Evolutionary conservation across 164 flowering plant species (phyloP), one percentile per base, ranked within the genome.

Genomic region (Annona cherimola): DNA sequence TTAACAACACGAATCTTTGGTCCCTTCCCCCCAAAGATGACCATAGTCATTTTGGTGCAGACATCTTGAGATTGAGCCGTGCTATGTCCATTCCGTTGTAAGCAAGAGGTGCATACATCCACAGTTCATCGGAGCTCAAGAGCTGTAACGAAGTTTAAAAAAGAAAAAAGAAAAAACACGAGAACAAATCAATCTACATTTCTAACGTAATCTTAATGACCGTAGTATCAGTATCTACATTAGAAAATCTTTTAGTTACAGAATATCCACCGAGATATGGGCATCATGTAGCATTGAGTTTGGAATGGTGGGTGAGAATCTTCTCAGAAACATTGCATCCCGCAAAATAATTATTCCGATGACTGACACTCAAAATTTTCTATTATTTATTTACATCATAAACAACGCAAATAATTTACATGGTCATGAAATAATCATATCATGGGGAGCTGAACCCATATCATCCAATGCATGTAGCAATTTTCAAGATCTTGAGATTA

Each of bases 21-120:
- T 16, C 42, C 12, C 67, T 39, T 73, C 63, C 20, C 35, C 35
- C 35, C 35, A 26, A 26, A 26, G 35, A 12, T 70, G 68, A 59
- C 50, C 44, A 69, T 73, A 11, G 65, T 85, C 81, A 83, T 77
- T 74, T 66, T 62, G 73, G 74, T 42, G 79, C 63, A 57, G 86
- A 79, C 44, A 85, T 74, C 76, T 80, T 88, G 67, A 79, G 77
- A 74, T 82, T 80, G 59, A 89, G 83, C 57, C 57, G 18, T 16
- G 88, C 94, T 20, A 89, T 77, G 75, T 89, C 92, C 85, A 94
- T 82, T 69, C 97, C 98, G 41, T 92, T 92, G 87, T 92, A 91
- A 65, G 98, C 97, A 61, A 94, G 71, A 0, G 98, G 98, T 40
- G 99, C 89, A 74, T 87, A 94, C 98, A 92, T 94, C 99, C 99